Percentiles rank a stretch among this genome's conserved stretches.
These are phyloP conservation scores for Dionaea muscipula DNA, from an alignment of 179 eudicot genomes.

Conservation along the genomic window DNA sequence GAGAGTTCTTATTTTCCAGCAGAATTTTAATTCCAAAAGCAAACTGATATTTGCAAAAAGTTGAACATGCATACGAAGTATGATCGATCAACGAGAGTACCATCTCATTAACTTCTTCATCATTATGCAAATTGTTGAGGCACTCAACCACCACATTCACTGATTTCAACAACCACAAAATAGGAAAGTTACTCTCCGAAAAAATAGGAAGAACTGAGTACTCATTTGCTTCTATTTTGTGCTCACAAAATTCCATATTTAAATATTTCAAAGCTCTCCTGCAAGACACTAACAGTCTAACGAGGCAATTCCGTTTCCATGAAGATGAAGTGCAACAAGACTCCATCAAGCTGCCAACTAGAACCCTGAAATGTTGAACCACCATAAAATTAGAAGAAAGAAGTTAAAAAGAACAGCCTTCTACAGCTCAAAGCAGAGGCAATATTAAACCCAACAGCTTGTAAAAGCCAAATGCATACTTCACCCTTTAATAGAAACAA, in stretches of 20 bases:
- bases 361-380: slow-evolving; percentile 43
- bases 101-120: slow-evolving; percentile 24
- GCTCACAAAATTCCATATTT: slow-evolving; percentile 33
- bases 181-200: slow-evolving; percentile 31
- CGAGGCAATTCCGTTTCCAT: slow-evolving; percentile 28
- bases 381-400: slow-evolving; percentile 7
- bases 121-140: slow-evolving; percentile 25
- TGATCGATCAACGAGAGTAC: slow-evolving; percentile 62
- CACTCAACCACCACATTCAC: slow-evolving; percentile 30
- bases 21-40: slow-evolving; percentile 20
- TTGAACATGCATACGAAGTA: slow-evolving; percentile 53
- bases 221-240: slow-evolving; percentile 23
- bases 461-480: too few species aligned
- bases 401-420: slow-evolving; percentile 1
- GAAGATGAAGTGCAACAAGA: slow-evolving; percentile 16
- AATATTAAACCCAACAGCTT: background rate
- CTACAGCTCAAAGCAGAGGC: slow-evolving; percentile 5
- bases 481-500: too few species aligned
- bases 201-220: slow-evolving; percentile 23
- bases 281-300: slow-evolving; percentile 51
- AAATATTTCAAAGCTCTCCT: slow-evolving; percentile 51
- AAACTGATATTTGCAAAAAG: slow-evolving; percentile 41
- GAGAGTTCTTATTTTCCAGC: slow-evolving; percentile 14
- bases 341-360: slow-evolving; percentile 42
- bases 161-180: slow-evolving; percentile 61